Evolutionary conservation across 805 yeast genomes (phyloP).

Genomic region (Metschnikowia amazonensis): DNA sequence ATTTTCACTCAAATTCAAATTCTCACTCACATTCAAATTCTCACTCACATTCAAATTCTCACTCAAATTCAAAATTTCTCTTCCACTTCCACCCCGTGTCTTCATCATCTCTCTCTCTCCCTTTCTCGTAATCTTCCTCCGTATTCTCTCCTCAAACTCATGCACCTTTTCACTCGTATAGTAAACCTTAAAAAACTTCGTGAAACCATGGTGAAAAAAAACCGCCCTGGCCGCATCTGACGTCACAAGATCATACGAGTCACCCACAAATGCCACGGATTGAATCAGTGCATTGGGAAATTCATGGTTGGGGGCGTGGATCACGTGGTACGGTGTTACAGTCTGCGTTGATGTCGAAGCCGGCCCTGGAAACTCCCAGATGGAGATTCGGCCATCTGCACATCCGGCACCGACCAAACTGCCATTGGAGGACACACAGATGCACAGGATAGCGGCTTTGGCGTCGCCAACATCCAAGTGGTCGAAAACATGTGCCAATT

Average conservation of each 20-base stretch:
- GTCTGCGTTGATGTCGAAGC: background rate
- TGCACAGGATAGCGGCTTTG: conserved; percentile 39
- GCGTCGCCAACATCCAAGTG: too few species aligned
- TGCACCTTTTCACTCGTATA: conserved; percentile 17
- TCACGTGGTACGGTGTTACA: conserved; percentile 10
- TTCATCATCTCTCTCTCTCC: too few species aligned
- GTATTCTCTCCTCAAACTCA: background rate
- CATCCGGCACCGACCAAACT: conserved; percentile 67
- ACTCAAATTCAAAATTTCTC: too few species aligned
- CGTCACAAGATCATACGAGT: conserved; percentile 29
- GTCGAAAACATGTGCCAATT: conserved; percentile 40
- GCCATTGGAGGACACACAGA: conserved; percentile 66
- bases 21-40: too few species aligned
- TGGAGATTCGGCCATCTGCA: conserved; percentile 54
- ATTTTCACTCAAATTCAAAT: too few species aligned
- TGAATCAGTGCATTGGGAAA: conserved; percentile 13
- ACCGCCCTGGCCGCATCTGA: conserved; percentile 39
- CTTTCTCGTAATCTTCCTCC: background rate
- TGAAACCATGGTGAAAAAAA: conserved; percentile 59
- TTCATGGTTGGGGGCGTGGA: conserved; percentile 6
- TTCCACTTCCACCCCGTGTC: too few species aligned
- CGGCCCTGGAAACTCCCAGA: conserved; percentile 55
- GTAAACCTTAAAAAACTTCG: conserved; percentile 51
- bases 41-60: too few species aligned
- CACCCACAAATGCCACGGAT: conserved; percentile 27